Percentiles rank a stretch among this genome's conserved stretches.
Evolutionary conservation across 805 yeast genomes (phyloP).

Genomic region (Spathaspora sp.): DNA sequence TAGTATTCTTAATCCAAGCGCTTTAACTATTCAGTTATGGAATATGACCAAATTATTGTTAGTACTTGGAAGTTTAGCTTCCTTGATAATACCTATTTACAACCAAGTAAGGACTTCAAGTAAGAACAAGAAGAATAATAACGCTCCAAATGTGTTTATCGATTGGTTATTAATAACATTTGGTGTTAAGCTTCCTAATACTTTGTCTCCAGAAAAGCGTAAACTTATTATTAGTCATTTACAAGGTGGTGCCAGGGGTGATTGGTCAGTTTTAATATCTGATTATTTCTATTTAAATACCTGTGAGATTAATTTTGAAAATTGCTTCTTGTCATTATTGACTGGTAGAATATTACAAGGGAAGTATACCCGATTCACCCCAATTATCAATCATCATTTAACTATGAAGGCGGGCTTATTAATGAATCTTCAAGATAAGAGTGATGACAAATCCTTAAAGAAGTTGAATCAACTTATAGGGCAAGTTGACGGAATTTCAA

Average conservation of each 20-base stretch:
- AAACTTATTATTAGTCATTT: constrained; percentile 14
- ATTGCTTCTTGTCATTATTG: constrained; percentile 25
- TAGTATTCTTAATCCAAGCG: constrained; percentile 16
- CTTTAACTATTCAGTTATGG: constrained; percentile 20
- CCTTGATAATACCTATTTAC: constrained; percentile 13
- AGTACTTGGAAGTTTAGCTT: constrained; percentile 15
- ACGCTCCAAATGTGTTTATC: constrained; percentile 6
- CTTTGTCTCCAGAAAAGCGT: constrained; percentile 11
- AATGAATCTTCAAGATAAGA: constrained; percentile 26
- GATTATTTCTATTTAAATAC: constrained; percentile 26
- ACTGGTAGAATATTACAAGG: constrained; percentile 23
- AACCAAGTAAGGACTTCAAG: neutral
- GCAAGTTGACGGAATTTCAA: constrained; percentile 26
- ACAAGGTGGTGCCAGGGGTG: constrained; percentile 1
- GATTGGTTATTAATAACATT: constrained; percentile 23
- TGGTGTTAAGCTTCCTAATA: constrained; percentile 27
- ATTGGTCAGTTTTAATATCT: constrained; percentile 12
- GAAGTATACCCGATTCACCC: constrained; percentile 16
- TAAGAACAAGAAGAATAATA: neutral
- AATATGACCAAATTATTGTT: constrained; percentile 20
- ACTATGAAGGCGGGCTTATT: constrained; percentile 23
- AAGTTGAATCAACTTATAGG: constrained; percentile 23
- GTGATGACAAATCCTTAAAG: constrained; percentile 18
- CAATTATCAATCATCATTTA: constrained; percentile 20
- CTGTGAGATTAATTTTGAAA: constrained; percentile 31